Evolutionary conservation across 495 filamentous ascomycete species (phyloP).

Genomic region (Sabuloglossum arenarium): DNA sequence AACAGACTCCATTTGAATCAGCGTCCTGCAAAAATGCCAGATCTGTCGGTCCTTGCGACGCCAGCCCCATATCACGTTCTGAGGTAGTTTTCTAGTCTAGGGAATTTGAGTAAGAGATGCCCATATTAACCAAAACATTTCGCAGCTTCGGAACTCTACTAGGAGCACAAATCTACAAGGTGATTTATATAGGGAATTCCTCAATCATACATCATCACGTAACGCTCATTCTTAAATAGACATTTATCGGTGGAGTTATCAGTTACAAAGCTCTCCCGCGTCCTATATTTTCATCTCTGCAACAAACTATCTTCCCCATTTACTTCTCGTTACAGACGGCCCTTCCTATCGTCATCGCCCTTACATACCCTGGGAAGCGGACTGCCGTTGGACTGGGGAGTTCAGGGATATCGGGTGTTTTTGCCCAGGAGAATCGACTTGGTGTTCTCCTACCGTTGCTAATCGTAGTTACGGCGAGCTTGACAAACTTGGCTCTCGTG

Average conservation of each 20-base stretch:
- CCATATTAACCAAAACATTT: not conserved
- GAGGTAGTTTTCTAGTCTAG: constrained; percentile 25
- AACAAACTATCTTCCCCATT: constrained; percentile 58
- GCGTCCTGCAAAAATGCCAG: constrained; percentile 19
- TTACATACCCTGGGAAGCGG: constrained; percentile 49
- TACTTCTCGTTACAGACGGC: constrained; percentile 71
- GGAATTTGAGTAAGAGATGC: not conserved
- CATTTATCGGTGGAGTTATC: constrained; percentile 58
- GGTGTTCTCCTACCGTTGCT: constrained; percentile 42
- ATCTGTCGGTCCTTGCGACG: constrained; percentile 26
- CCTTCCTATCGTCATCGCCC: constrained; percentile 47
- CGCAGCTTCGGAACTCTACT: constrained; percentile 58
- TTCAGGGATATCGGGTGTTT: constrained; percentile 30
- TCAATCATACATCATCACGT: not conserved
- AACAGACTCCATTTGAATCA: not conserved
- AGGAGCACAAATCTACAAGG: constrained; percentile 62
- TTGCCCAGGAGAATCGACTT: constrained; percentile 32
- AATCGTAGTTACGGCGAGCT: constrained; percentile 36
- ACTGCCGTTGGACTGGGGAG: constrained; percentile 3
- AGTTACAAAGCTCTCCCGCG: constrained; percentile 55
- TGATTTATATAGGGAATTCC: constrained; percentile 15
- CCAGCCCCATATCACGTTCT: constrained; percentile 60
- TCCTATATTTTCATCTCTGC: constrained; percentile 60
- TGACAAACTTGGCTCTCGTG: constrained; percentile 44
- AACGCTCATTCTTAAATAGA: constrained; percentile 20